phyloP scores from a whole-genome alignment of 1,139 yeast species.

The Ogataea hybrid region DNA sequence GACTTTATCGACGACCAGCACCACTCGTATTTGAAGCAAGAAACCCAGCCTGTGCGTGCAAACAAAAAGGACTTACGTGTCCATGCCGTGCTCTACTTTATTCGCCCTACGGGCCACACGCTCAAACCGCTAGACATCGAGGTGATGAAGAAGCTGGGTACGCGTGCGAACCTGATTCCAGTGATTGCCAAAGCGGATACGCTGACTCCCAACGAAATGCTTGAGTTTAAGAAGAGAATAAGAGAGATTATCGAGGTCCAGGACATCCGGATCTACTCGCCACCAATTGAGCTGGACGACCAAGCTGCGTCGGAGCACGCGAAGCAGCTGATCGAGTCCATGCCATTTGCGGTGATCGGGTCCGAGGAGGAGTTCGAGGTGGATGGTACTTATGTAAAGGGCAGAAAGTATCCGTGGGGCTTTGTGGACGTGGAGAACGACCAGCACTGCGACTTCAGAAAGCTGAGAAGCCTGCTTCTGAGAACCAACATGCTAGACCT shows the following conservation, averaged over 20 bases:
- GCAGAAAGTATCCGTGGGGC: conserved; percentile 98
- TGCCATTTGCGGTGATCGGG: conserved; percentile 95
- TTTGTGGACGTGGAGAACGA: conserved; percentile 96
- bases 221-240: conserved; percentile 77
- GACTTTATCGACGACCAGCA: conserved; percentile 98
- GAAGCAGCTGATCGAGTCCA: conserved; percentile 77
- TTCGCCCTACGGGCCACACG: conserved; percentile 95
- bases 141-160: conserved; percentile 82
- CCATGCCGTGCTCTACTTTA: conserved; percentile 92
- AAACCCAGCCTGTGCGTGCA: conserved; percentile 83
- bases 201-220: conserved; percentile 77
- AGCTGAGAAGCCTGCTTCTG: conserved; percentile 79
- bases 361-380: conserved; percentile 84
- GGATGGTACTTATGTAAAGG: conserved; percentile 76
- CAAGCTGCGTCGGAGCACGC: conserved; percentile 78
- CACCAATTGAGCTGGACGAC: conserved; percentile 75
- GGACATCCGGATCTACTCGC: conserved; percentile 85
- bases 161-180: conserved; percentile 92
- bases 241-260: conserved; percentile 92
- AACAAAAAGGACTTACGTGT: conserved; percentile 82
- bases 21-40: conserved; percentile 92
- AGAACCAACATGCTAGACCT: conserved; percentile 95
- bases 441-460: conserved; percentile 91
- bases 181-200: conserved; percentile 96
- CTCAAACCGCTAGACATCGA: conserved; percentile 93